Base-by-base conservation (phyloP, 1,139 yeast species). In the Pichia sp. region DNA sequence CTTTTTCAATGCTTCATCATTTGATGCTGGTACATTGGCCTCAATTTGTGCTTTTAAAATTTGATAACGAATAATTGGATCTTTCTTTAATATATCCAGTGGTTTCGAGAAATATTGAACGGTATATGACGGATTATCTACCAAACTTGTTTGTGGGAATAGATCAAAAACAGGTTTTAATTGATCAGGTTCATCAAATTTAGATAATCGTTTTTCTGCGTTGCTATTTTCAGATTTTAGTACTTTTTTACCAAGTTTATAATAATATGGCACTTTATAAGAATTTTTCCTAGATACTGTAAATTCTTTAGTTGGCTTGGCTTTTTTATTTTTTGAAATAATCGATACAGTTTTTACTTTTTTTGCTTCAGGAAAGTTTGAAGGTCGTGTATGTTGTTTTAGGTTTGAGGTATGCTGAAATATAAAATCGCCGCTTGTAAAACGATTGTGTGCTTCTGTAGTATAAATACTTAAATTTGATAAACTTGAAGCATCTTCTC, bases 41-140 rank as follows among this genome's bases (percentile, higher is more conserved):
- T 45, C 37, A 3, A 49, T 16, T 9, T 49, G 41, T 1, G 54
- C 53, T 26, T 49, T 48, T 20, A 51, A n/a, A 29, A 51, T 41
- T 30, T 50, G 35, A 27, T 49, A 46, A 20, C 40, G 40, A 16
- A 49, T 29, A 10, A 23, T 25, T 4, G 54, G 54, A 30, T 51
- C 28, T 29, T 48, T 44, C 12, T 51, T 51, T 2, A 51, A 10
- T 9, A 51, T 22, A 23, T 49, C 47, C 6, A 48, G 22, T 2
- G 41, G 42, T n/a, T 39, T 48, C 4, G 50, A 43, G 25, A 51
- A 48, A 39, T 56, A 52, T 11, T 51, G 49, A 3, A 59, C 55
- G 39, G 53, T 41, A 26, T 45, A 43, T 4, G 49, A 45, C 2
- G 56, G 55, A 36, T 50, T 42, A 27, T 56, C 60, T 8, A 40